Evolutionary conservation across 805 yeast species (phyloP), one percentile per base, ranked within the genome.

Genomic region (Yamadazyma nakazawae): DNA sequence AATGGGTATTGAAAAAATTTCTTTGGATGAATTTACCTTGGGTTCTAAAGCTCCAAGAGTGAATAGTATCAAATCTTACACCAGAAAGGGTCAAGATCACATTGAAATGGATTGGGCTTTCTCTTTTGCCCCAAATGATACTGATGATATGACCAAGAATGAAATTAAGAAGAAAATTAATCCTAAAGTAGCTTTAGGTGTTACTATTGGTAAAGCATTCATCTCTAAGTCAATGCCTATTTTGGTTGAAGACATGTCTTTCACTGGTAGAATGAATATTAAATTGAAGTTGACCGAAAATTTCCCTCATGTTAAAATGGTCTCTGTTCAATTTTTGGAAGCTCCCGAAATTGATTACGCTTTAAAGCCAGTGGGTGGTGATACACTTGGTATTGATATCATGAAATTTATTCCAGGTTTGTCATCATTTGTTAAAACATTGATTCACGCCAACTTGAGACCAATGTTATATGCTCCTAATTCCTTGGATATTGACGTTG

Each of bases 331-430:
- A 52, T 79, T 87, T 57, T 69, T 87, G 58, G 92, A 86, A 62
- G 85, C 92, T 16, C 94, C 94, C 34, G 73, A 76, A 26, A 84
- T 87, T 59, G 91, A 84, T 60, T 87, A 85, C 62, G 84, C 82
- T 17, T 77, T 87, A 71, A 87, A 87, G 61, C 96, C 96, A 9
- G 85, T 87, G 44, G 94, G 94, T 62, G 94, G 95, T 68, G 92
- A 87, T 61, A 83, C 91, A n/a, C 75, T 87, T 50, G 96, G 96
- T 51, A 60, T 87, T 37, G 96, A 87, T 67, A 79, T 87, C 55
- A 87, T 87, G 95, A 82, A 91, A 2, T 75, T 86, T 55, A 76
- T 87, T 53, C 96, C 96, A 3, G 94, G 94, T 51, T 78, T 87
- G 59, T 76, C 88, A 19, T 71, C 81, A 2, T 82, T 86, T 58